Conservation (phyloP, 2,329 filamentous ascomycete genomes). For the Trichoderma asperellum region DNA sequence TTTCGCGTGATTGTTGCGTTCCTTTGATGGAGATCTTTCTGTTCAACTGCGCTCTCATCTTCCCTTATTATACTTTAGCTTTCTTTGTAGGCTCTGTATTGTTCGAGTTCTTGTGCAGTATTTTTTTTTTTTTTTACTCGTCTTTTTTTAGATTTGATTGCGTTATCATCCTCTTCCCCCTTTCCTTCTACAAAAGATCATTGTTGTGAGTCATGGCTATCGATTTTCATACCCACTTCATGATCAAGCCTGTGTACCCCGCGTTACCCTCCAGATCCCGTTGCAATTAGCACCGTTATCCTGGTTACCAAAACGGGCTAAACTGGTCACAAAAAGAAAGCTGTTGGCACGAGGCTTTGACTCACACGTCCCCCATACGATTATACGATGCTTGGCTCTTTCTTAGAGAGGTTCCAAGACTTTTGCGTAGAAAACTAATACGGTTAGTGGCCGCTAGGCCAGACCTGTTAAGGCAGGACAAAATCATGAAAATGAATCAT, state of each 20-base stretch:
- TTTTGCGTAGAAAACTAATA: background rate
- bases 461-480: conserved; percentile 23
- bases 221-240: background rate
- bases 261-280: conserved; percentile 2
- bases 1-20: background rate
- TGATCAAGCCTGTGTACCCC: background rate
- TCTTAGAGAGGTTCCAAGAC: background rate
- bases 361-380: conserved; percentile 8
- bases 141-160: background rate
- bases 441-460: background rate
- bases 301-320: background rate
- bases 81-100: background rate
- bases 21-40: background rate
- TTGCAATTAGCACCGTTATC: background rate
- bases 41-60: background rate
- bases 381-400: background rate
- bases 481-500: conserved; percentile 4
- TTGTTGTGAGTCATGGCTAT: conserved; percentile 13
- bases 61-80: background rate
- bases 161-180: background rate
- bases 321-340: background rate
- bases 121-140: background rate
- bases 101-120: background rate
- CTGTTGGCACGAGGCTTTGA: background rate
- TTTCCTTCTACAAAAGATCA: conserved; percentile 7